A percentile compares a stretch with the other conserved stretches of the same genome.
phyloP scores from a whole-genome alignment of 2,329 filamentous ascomycete genomes.

The Daldinia sp. region DNA sequence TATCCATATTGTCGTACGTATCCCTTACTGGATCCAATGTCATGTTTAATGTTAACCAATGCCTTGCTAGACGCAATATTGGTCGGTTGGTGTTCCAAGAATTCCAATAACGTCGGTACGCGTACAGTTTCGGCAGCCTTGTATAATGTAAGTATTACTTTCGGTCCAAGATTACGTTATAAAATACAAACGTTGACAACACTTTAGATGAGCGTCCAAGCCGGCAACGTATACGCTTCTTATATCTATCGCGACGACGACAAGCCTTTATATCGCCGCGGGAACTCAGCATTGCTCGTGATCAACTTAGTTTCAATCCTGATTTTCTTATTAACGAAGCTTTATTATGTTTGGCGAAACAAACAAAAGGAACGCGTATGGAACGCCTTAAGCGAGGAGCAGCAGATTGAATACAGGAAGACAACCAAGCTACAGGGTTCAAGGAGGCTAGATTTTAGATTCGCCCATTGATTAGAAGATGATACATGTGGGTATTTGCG shows the following conservation, averaged over 20 bases:
- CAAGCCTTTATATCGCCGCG: constrained; percentile 64
- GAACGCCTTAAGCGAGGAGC: constrained; percentile 61
- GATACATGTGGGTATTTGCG: neutral
- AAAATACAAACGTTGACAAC: constrained; percentile 1
- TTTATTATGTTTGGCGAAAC: constrained; percentile 66
- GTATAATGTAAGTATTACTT: constrained; percentile 61
- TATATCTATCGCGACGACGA: constrained; percentile 68
- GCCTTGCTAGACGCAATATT: constrained; percentile 64
- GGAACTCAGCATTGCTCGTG: constrained; percentile 66
- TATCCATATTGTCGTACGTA: constrained; percentile 65
- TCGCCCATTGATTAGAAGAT: constrained; percentile 27
- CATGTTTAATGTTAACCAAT: neutral
- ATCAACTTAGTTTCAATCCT: constrained; percentile 63
- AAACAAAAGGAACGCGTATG: constrained; percentile 60
- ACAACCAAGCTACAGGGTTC: constrained; percentile 40
- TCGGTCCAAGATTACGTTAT: neutral
- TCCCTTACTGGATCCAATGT: neutral
- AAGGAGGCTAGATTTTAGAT: constrained; percentile 39
- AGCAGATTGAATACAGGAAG: constrained; percentile 60
- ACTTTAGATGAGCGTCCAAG: constrained; percentile 54
- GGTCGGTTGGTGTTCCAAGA: constrained; percentile 69
- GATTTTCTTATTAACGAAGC: constrained; percentile 63
- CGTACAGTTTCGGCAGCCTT: constrained; percentile 69
- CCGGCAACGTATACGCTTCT: constrained; percentile 51
- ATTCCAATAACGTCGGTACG: constrained; percentile 70